phyloP scores from a whole-genome alignment of 768 basidiomycete species.

The Hydnum rufescens region DNA sequence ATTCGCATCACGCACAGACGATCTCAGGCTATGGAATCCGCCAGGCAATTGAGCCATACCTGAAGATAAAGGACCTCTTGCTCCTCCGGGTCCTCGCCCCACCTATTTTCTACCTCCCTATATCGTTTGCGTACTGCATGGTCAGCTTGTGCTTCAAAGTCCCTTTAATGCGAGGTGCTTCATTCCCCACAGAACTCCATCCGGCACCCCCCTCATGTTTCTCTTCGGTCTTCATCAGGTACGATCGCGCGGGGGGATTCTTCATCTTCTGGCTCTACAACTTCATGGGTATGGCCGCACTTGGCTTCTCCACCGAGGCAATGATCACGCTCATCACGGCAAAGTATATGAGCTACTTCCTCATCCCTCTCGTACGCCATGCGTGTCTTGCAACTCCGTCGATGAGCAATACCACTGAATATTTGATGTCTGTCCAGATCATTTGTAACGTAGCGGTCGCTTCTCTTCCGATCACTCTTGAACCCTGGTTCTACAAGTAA shows the following conservation, averaged over 20 bases:
- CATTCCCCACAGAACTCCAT: background rate
- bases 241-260: slow-evolving; percentile 16
- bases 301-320: slow-evolving; percentile 19
- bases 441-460: slow-evolving; percentile 28
- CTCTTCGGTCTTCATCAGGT: slow-evolving; percentile 7
- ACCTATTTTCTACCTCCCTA: slow-evolving; percentile 19
- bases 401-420: background rate
- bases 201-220: background rate
- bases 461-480: slow-evolving; percentile 32
- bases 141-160: slow-evolving; percentile 26
- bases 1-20: no score
- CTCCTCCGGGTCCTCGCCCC: slow-evolving; percentile 20
- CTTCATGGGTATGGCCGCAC: slow-evolving; percentile 18
- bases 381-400: no score
- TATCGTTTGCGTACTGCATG: slow-evolving; percentile 25
- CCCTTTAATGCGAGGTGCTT: slow-evolving; percentile 20
- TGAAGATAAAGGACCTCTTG: slow-evolving; percentile 20
- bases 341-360: slow-evolving; percentile 19
- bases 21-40: slow-evolving; percentile 18
- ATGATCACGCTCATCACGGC: slow-evolving; percentile 20
- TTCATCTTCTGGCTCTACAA: slow-evolving; percentile 21
- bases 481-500: slow-evolving; percentile 18
- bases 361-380: slow-evolving; percentile 13
- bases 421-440: no score
- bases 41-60: slow-evolving; percentile 19